A percentile compares a stretch with the other conserved stretches of the same genome.
These are phyloP conservation scores for Aleurites moluccanus DNA, from an alignment of 441 rosid species.

Conservation along the genomic window DNA sequence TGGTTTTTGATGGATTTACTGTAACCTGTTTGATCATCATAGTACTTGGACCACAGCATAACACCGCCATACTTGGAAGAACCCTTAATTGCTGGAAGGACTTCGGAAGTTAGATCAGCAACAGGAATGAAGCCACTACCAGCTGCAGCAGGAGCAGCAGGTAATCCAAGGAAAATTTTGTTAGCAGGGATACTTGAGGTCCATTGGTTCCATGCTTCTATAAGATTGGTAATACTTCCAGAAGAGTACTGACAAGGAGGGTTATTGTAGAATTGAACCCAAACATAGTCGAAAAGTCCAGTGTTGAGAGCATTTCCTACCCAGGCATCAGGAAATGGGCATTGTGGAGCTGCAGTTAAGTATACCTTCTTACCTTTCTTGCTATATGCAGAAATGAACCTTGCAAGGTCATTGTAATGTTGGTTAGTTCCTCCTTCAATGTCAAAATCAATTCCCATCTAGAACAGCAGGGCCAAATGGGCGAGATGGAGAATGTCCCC, in stretches of 20 bases:
- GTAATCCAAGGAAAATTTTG: conserved; percentile 37
- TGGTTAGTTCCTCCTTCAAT: conserved; percentile 36
- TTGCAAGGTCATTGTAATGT: conserved; percentile 38
- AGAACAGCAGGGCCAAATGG: conserved; percentile 35
- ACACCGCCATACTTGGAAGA: conserved; percentile 32
- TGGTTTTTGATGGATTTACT: conserved; percentile 32
- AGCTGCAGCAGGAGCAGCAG: conserved; percentile 37
- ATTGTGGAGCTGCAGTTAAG: conserved; percentile 40
- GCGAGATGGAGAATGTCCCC: conserved; percentile 31
- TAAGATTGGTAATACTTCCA: conserved; percentile 19
- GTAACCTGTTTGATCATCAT: conserved; percentile 29
- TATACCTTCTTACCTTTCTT: conserved; percentile 32
- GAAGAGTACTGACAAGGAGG: conserved; percentile 38
- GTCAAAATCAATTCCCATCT: conserved; percentile 38
- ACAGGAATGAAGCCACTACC: conserved; percentile 37
- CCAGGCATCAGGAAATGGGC: conserved; percentile 46
- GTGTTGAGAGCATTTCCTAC: conserved; percentile 38
- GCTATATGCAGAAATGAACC: conserved; percentile 28
- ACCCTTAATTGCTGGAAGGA: conserved; percentile 28
- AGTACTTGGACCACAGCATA: conserved; percentile 37
- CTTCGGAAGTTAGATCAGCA: conserved; percentile 28
- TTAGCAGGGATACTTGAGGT: conserved; percentile 21
- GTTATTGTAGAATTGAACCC: conserved; percentile 50
- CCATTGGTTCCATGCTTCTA: conserved; percentile 40
- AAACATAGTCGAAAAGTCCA: conserved; percentile 36